phyloP scores from a whole-genome alignment of 2,329 filamentous ascomycete genomes.

The Colletotrichum higginsianum region DNA sequence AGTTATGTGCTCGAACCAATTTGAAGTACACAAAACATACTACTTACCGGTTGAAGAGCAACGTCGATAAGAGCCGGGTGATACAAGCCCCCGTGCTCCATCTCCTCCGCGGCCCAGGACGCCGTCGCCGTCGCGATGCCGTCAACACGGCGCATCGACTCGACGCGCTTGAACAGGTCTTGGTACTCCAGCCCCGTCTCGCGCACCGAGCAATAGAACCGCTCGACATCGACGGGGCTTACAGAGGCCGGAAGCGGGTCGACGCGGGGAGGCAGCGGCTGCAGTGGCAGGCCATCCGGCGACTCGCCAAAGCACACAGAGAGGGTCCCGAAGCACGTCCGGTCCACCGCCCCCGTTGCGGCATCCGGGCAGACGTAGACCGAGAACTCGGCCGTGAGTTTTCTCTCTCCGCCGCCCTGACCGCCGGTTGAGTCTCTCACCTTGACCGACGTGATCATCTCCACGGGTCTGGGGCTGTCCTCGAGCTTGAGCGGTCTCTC shows the following conservation, averaged over 20 bases:
- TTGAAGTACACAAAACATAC: no score
- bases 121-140: conserved; percentile 21
- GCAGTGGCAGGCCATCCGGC: accelerated
- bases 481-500: conserved; percentile 23
- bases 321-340: conserved; percentile 7
- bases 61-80: conserved; percentile 18
- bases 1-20: no score
- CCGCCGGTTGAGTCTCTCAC: background rate
- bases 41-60: conserved; percentile 16
- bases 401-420: background rate
- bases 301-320: background rate
- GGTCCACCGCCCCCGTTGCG: background rate
- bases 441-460: conserved; percentile 16
- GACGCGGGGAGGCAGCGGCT: background rate
- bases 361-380: conserved; percentile 12
- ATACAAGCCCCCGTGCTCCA: background rate
- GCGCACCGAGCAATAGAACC: conserved; percentile 7
- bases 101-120: conserved; percentile 21
- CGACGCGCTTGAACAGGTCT: conserved; percentile 1
- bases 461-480: background rate
- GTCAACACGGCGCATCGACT: conserved; percentile 16
- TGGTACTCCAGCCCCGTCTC: conserved; percentile 6
- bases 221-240: background rate
- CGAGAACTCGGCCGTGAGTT: conserved; percentile 6
- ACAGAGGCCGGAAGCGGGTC: background rate